phyloP scores from a whole-genome alignment of 2,329 filamentous ascomycete genomes.

The Penicillium frequentans region DNA sequence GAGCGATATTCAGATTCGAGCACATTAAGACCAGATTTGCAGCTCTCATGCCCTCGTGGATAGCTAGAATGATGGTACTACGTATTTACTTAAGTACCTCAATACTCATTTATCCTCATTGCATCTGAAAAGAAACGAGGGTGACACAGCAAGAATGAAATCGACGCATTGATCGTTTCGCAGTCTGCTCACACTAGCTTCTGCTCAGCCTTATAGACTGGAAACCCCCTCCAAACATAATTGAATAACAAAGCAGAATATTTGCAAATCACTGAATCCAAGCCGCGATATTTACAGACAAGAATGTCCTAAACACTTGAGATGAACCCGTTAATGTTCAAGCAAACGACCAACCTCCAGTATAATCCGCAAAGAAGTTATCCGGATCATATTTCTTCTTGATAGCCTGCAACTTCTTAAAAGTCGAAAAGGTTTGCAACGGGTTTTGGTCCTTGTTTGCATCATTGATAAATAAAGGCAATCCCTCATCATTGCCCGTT shows the following conservation, averaged over 20 bases:
- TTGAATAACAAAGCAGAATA: not conserved
- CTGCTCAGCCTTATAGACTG: not conserved
- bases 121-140: too few relatives aligned
- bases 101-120: too few relatives aligned
- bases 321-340: not conserved
- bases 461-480: slow-evolving; percentile 33
- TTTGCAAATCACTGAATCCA: not conserved
- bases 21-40: too few relatives aligned
- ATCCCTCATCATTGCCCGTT: slow-evolving; percentile 25
- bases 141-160: too few relatives aligned
- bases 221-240: not conserved
- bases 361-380: slow-evolving; percentile 27
- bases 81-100: too few relatives aligned
- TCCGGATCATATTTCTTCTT: slow-evolving; percentile 45
- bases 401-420: slow-evolving; percentile 33
- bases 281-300: not conserved
- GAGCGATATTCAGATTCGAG: too few relatives aligned
- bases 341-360: slow-evolving; percentile 31
- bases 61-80: too few relatives aligned
- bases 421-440: slow-evolving; percentile 31
- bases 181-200: too few relatives aligned
- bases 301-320: not conserved
- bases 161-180: too few relatives aligned
- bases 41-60: too few relatives aligned
- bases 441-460: slow-evolving; percentile 34